phyloP scores from a whole-genome alignment of 2,329 filamentous ascomycete species.

The Microdochium nivale region DNA sequence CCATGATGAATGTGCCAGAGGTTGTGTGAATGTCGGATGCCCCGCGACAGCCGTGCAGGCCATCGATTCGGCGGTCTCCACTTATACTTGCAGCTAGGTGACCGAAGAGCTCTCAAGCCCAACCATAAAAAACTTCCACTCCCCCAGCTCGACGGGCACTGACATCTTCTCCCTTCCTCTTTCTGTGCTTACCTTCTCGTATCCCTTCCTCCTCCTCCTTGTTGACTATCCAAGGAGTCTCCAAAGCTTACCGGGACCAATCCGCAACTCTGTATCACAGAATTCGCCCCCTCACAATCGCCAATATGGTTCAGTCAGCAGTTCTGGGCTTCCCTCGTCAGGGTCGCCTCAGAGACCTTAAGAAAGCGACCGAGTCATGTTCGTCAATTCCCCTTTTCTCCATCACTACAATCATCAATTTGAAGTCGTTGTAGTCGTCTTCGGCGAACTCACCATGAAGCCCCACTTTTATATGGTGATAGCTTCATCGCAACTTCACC shows the following conservation, averaged over 20 bases:
- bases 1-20: constrained; percentile 9
- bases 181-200: constrained; percentile 3
- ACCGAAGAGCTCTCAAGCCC: background rate
- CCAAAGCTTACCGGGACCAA: background rate
- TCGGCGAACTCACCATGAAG: background rate
- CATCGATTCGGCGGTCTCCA: no score
- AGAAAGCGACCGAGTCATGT: constrained; percentile 98
- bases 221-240: background rate
- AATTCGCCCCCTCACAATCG: constrained; percentile 17
- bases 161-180: background rate
- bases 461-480: constrained; percentile 4
- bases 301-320: constrained; percentile 57
- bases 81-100: no score
- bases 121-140: background rate
- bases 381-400: constrained; percentile 21
- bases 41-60: background rate
- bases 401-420: constrained; percentile 1
- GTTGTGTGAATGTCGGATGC: constrained; percentile 5
- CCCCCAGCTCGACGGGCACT: background rate
- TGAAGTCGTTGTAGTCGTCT: background rate
- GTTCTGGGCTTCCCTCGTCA: constrained; percentile 98
- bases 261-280: constrained; percentile 11
- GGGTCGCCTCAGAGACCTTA: constrained; percentile 96
- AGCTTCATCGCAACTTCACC: background rate
- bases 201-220: constrained; percentile 3